These are phyloP conservation scores for Reutealis trisperma DNA, from an alignment of 345 rosid species.

Conservation along the genomic window DNA sequence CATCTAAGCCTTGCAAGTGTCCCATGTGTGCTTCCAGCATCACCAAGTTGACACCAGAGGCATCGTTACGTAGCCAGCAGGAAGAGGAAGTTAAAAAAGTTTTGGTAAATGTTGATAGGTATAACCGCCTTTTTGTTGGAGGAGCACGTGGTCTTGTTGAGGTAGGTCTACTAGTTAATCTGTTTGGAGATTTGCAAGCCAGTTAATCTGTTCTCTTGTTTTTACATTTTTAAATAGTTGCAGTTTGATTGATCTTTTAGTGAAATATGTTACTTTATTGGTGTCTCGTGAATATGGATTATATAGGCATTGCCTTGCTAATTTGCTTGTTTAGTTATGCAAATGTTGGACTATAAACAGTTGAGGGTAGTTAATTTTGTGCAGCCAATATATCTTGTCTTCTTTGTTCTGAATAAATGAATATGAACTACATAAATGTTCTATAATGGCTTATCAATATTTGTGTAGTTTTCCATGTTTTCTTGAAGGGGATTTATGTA, in stretches of 20 bases:
- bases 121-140: constrained; percentile 75
- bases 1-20: constrained; percentile 80
- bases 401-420: too few relatives aligned
- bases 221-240: background rate
- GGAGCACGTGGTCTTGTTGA: constrained; percentile 63
- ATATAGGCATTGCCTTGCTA: background rate
- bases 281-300: background rate
- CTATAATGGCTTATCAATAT: background rate
- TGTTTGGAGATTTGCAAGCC: background rate
- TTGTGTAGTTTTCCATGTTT: background rate
- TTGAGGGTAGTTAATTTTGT: background rate
- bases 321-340: background rate
- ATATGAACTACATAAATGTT: background rate
- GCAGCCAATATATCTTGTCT: background rate
- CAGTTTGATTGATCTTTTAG: background rate
- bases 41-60: constrained; percentile 55
- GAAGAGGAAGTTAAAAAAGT: constrained; percentile 57
- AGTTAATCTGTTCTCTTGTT: background rate
- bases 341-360: background rate
- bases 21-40: constrained; percentile 77
- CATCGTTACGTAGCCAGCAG: constrained; percentile 43
- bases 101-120: constrained; percentile 56
- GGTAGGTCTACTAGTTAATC: constrained; percentile 35
- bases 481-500: background rate
- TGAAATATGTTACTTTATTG: background rate